phyloP scores from a whole-genome alignment of 2,329 filamentous ascomycete species.

The Pochonia chlamydosporia region DNA sequence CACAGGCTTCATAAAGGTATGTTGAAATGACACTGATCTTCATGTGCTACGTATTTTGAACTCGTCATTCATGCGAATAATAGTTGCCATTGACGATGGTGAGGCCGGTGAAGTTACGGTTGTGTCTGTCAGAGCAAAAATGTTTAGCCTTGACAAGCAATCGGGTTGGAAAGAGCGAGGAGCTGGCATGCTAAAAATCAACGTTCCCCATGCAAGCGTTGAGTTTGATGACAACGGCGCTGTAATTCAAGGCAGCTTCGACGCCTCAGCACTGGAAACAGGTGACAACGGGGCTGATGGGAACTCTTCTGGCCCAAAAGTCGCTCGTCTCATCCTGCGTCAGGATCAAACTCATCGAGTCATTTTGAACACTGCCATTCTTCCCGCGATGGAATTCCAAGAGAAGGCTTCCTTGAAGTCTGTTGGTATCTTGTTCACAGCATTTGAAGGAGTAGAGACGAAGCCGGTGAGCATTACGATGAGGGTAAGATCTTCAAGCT shows the following conservation, averaged over 20 bases:
- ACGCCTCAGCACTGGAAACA: conserved; percentile 45
- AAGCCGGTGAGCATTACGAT: conserved; percentile 55
- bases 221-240: conserved; percentile 47
- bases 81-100: conserved; percentile 73
- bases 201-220: conserved; percentile 57
- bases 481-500: conserved; percentile 41
- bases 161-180: conserved; percentile 87
- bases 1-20: conserved; percentile 64
- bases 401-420: conserved; percentile 69
- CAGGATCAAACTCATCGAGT: conserved; percentile 85
- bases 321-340: conserved; percentile 77
- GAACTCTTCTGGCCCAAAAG: conserved; percentile 30
- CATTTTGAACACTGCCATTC: conserved; percentile 77
- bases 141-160: conserved; percentile 70
- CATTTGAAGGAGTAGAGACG: conserved; percentile 50
- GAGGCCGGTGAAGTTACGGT: conserved; percentile 77
- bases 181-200: conserved; percentile 77
- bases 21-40: too few relatives aligned
- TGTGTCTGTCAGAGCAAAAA: conserved; percentile 72
- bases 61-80: too few relatives aligned
- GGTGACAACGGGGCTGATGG: conserved; percentile 31
- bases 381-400: conserved; percentile 74
- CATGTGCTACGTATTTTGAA: too few relatives aligned
- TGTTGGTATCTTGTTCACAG: conserved; percentile 61
- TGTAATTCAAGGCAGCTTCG: conserved; percentile 48